phyloP scores from a whole-genome alignment of 2,329 filamentous ascomycete species.

The Aspergillus tamarii region DNA sequence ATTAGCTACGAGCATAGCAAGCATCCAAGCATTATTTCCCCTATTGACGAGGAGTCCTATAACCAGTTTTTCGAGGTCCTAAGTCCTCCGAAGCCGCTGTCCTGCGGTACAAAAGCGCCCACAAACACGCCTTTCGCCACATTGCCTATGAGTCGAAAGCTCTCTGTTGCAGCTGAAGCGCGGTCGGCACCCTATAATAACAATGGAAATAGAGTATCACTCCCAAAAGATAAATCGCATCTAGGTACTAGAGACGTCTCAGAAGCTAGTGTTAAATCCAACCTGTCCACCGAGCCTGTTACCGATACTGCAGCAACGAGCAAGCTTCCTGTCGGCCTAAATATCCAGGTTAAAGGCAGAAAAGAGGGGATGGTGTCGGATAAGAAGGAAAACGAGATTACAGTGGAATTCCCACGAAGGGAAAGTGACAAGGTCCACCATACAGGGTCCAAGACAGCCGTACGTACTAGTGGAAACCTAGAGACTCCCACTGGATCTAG shows the following conservation, averaged over 20 bases:
- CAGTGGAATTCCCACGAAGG: conserved; percentile 20
- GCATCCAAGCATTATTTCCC: conserved; percentile 37
- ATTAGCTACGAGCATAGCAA: conserved; percentile 48
- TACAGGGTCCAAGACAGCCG: conserved; percentile 22
- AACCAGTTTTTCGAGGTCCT: conserved; percentile 41
- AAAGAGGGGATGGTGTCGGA: conserved; percentile 34
- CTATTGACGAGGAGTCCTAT: conserved; percentile 42
- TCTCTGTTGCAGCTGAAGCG: conserved; percentile 34
- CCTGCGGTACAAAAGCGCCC: conserved; percentile 34
- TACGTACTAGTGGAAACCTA: conserved; percentile 24
- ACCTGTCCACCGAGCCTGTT: conserved; percentile 18
- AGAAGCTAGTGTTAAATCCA: conserved; percentile 35
- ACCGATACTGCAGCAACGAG: conserved; percentile 24
- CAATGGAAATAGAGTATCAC: conserved; percentile 21
- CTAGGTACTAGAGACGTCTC: conserved; percentile 36
- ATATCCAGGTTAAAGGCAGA: conserved; percentile 34
- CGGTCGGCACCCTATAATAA: conserved; percentile 32
- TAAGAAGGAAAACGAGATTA: conserved; percentile 27
- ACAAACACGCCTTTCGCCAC: conserved; percentile 34
- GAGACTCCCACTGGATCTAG: conserved; percentile 29
- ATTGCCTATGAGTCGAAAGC: conserved; percentile 26
- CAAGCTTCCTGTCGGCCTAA: conserved; percentile 37
- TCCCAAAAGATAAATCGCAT: conserved; percentile 34
- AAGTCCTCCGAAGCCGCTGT: conserved; percentile 37
- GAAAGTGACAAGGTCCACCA: conserved; percentile 22